phyloP scores from a whole-genome alignment of 805 yeast genomes.

The Zygosaccharomyces siamensis region DNA sequence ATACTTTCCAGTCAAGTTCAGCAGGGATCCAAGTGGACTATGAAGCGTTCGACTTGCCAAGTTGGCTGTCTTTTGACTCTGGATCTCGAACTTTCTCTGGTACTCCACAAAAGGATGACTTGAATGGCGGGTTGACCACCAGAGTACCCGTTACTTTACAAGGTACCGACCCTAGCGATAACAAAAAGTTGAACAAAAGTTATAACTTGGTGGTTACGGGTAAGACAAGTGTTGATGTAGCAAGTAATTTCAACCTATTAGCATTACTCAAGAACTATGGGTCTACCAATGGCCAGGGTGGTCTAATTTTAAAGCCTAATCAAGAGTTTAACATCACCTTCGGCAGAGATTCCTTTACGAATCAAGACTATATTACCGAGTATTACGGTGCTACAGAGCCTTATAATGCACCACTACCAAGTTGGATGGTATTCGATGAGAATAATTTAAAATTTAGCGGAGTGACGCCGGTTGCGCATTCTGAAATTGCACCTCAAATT shows the following conservation, averaged over 20 bases:
- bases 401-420: conserved; percentile 84
- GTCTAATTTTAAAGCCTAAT: conserved; percentile 70
- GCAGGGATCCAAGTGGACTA: conserved; percentile 46
- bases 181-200: conserved; percentile 39
- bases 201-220: conserved; percentile 59
- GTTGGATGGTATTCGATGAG: conserved; percentile 74
- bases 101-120: conserved; percentile 42
- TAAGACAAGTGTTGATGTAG: conserved; percentile 43
- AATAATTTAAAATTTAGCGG: conserved; percentile 68
- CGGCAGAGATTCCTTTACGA: conserved; percentile 52
- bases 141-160: conserved; percentile 47
- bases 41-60: conserved; percentile 56
- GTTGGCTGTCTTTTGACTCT: conserved; percentile 74
- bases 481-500: conserved; percentile 83
- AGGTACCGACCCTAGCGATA: conserved; percentile 62
- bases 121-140: conserved; percentile 41
- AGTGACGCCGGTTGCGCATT: conserved; percentile 80
- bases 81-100: conserved; percentile 61
- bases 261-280: conserved; percentile 61
- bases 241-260: conserved; percentile 38
- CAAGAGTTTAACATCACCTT: conserved; percentile 62
- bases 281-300: conserved; percentile 67
- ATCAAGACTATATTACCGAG: conserved; percentile 47
- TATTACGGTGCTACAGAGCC: conserved; percentile 72
- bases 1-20: conserved; percentile 55